Evolutionary conservation across 139 green algal genomes (phyloP).

Genomic region (Nannochloris sp.): DNA sequence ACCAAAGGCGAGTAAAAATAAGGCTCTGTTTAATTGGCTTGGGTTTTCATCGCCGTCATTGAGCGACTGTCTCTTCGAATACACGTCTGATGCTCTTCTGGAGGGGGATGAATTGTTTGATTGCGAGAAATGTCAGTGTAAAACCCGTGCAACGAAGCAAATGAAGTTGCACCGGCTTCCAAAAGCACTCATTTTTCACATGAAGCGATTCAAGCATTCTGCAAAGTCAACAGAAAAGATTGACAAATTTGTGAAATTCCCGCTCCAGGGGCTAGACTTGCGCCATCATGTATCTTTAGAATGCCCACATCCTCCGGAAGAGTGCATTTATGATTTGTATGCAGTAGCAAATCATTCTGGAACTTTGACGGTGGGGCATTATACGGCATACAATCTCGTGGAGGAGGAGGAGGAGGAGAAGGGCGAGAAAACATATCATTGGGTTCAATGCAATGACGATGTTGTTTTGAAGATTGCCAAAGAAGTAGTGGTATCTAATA

Average conservation of each 20-base stretch:
- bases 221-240: slow-evolving; percentile 34
- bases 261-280: slow-evolving; percentile 29
- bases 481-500: slow-evolving; percentile 9
- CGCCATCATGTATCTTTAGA: slow-evolving; percentile 22
- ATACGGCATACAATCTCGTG: slow-evolving; percentile 21
- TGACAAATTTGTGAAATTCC: slow-evolving; percentile 35
- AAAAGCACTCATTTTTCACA: slow-evolving; percentile 39
- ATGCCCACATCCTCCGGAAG: neutral
- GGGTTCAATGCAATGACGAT: slow-evolving; percentile 34
- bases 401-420: neutral
- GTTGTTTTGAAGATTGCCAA: slow-evolving; percentile 8
- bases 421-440: neutral
- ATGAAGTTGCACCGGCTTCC: slow-evolving; percentile 43
- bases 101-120: slow-evolving; percentile 40
- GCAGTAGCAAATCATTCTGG: slow-evolving; percentile 36
- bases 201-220: slow-evolving; percentile 47
- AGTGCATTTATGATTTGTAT: slow-evolving; percentile 38
- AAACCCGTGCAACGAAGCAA: slow-evolving; percentile 41
- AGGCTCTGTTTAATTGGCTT: slow-evolving; percentile 21
- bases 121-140: slow-evolving; percentile 35
- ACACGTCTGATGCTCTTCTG: slow-evolving; percentile 37
- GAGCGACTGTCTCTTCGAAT: slow-evolving; percentile 44
- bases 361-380: slow-evolving; percentile 33
- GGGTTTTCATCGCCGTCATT: slow-evolving; percentile 16
- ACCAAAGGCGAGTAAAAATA: slow-evolving; percentile 9